Conservation (phyloP, 1,139 yeast genomes). For the Pneumocystis sp. region DNA sequence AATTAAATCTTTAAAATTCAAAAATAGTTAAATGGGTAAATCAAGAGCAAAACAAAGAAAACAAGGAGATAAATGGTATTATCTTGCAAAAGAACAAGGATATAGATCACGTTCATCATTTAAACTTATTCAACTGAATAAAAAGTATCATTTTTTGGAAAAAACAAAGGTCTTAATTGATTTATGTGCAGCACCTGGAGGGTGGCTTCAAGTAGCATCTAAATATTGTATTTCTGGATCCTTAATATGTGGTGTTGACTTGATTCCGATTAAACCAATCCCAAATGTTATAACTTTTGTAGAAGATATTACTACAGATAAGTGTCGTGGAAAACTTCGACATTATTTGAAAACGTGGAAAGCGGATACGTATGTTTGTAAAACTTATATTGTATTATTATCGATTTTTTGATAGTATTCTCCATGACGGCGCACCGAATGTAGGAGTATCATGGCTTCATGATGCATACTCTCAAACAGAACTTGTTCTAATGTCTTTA, state of each 20-base stretch:
- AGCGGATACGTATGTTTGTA: constrained; percentile 44
- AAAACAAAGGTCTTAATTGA: constrained; percentile 95
- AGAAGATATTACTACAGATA: constrained; percentile 94
- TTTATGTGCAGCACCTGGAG: constrained; percentile 97
- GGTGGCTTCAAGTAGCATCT: constrained; percentile 84
- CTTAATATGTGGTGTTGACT: constrained; percentile 90
- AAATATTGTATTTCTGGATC: constrained; percentile 86
- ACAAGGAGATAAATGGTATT: background rate
- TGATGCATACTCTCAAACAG: constrained; percentile 97
- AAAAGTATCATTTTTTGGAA: constrained; percentile 84
- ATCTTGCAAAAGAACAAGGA: constrained; percentile 32
- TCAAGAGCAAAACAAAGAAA: background rate
- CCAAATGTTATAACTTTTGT: constrained; percentile 91
- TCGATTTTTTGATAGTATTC: constrained; percentile 34
- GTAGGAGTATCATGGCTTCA: constrained; percentile 99
- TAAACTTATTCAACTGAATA: constrained; percentile 86
- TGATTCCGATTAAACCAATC: constrained; percentile 87
- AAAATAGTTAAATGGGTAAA: background rate
- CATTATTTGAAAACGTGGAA: constrained; percentile 98
- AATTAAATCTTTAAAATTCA: no score
- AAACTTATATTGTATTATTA: background rate
- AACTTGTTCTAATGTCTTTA: constrained; percentile 80
- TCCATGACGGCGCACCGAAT: constrained; percentile 99
- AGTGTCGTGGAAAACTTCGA: constrained; percentile 81
- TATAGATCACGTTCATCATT: constrained; percentile 98